A percentile compares a stretch with the other conserved stretches of the same genome.
These are phyloP conservation scores for Calonectria fujianensis DNA, from an alignment of 2,329 filamentous ascomycete species.

Conservation along the genomic window DNA sequence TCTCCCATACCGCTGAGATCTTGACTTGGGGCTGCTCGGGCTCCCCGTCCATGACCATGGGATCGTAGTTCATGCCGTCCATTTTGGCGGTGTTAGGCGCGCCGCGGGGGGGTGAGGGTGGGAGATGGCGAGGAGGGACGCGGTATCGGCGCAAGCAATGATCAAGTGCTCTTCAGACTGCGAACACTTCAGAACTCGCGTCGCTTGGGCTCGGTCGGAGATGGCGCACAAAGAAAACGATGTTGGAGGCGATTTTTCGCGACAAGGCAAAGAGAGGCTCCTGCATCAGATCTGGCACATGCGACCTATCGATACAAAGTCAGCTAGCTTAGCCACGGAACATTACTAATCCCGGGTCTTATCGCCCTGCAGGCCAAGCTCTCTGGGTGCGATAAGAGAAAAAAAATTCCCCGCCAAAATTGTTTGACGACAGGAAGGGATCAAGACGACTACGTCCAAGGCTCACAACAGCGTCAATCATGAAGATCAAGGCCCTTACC, in stretches of 20 bases:
- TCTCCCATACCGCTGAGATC: slow-evolving; percentile 73
- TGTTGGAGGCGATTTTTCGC: slow-evolving; percentile 50
- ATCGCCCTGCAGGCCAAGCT: slow-evolving; percentile 50
- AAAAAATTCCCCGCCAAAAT: slow-evolving; percentile 57
- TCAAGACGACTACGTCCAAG: slow-evolving; percentile 27
- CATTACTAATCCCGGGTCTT: slow-evolving; percentile 57
- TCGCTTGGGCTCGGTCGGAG: slow-evolving; percentile 15
- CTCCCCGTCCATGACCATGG: slow-evolving; percentile 76
- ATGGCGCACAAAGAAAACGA: slow-evolving; percentile 34
- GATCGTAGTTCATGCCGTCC: slow-evolving; percentile 75
- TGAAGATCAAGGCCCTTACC: slow-evolving; percentile 81
- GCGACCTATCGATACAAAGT: slow-evolving; percentile 45
- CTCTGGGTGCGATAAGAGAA: slow-evolving; percentile 53
- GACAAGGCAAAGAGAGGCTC: slow-evolving; percentile 44
- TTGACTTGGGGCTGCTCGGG: slow-evolving; percentile 74
- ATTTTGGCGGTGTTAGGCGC: slow-evolving; percentile 54
- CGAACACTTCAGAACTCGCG: slow-evolving; percentile 7
- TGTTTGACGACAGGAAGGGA: slow-evolving; percentile 16
- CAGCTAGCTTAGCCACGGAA: slow-evolving; percentile 48
- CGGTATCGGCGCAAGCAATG: slow-evolving; percentile 23
- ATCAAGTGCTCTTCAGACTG: background rate
- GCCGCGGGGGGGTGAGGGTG: slow-evolving; percentile 28
- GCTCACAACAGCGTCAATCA: slow-evolving; percentile 46
- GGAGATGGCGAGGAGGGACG: slow-evolving; percentile 32
- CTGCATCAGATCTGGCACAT: slow-evolving; percentile 47